A percentile compares a stretch with the other conserved stretches of the same genome.
phyloP scores from a whole-genome alignment of 1,284 basidiomycete species.

The Malassezia yamatoensis region DNA sequence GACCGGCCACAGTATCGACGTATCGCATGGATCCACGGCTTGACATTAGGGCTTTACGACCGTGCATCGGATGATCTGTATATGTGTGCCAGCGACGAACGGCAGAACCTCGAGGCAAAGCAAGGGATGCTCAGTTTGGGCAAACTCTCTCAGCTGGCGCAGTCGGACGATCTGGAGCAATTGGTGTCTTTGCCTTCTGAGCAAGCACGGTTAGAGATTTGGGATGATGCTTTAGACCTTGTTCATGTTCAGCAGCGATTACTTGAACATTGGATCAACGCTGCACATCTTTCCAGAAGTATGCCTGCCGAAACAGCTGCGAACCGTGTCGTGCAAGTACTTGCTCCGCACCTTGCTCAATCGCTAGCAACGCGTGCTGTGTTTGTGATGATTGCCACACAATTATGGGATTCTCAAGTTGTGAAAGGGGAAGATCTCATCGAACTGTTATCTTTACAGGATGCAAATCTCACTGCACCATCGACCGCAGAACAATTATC shows the following conservation, averaged over 20 bases:
- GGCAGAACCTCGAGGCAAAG: constrained; percentile 48
- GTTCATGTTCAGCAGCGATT: constrained; percentile 54
- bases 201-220: constrained; percentile 46
- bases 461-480: constrained; percentile 33
- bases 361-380: constrained; percentile 28
- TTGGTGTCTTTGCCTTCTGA: constrained; percentile 15
- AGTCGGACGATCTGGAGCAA: constrained; percentile 17
- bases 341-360: constrained; percentile 17
- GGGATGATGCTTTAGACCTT: constrained; percentile 54
- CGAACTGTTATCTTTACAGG: constrained; percentile 53
- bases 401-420: constrained; percentile 40
- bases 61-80: constrained; percentile 59
- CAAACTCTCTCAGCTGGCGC: constrained; percentile 71
- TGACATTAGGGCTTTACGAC: constrained; percentile 61
- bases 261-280: constrained; percentile 24
- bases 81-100: constrained; percentile 56
- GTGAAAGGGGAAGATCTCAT: constrained; percentile 52
- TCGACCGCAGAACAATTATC: constrained; percentile 36
- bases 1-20: constrained; percentile 55
- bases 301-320: constrained; percentile 16
- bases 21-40: constrained; percentile 76
- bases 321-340: constrained; percentile 12
- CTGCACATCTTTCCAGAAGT: constrained; percentile 2
- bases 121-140: constrained; percentile 82
- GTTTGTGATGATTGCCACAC: constrained; percentile 29